Evolutionary conservation across 2,329 filamentous ascomycete species (phyloP).

Genomic region (Ceratocystis harringtonii): DNA sequence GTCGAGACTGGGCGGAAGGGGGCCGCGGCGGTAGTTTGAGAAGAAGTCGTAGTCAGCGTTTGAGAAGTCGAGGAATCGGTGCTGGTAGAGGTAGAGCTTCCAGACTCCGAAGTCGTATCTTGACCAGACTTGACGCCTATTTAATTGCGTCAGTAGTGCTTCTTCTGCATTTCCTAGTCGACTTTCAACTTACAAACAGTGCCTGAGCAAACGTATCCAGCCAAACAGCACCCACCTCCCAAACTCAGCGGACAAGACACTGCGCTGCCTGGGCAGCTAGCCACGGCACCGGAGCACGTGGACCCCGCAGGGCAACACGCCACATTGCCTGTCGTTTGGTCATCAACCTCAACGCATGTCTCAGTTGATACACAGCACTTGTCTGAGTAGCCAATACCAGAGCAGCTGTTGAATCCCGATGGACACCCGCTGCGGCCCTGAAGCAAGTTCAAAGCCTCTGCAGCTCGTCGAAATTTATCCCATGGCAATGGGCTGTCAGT

Average conservation of each 20-base stretch:
- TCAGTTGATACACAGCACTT: constrained; percentile 57
- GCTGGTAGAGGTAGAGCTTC: constrained; percentile 17
- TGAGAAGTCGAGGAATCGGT: constrained; percentile 19
- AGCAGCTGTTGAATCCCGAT: constrained; percentile 48
- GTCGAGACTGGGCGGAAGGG: constrained; percentile 20
- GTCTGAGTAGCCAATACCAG: constrained; percentile 47
- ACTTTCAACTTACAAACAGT: constrained; percentile 46
- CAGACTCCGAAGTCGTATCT: constrained; percentile 24
- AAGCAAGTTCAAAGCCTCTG: constrained; percentile 33
- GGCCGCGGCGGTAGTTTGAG: constrained; percentile 24
- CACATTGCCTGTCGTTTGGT: constrained; percentile 49
- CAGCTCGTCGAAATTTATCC: constrained; percentile 28
- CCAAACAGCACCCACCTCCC: constrained; percentile 63
- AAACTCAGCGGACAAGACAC: constrained; percentile 47
- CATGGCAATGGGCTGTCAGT: constrained; percentile 17
- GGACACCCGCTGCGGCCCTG: constrained; percentile 53
- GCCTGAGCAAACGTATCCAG: constrained; percentile 53
- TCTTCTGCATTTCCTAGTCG: not conserved
- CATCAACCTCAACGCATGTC: constrained; percentile 48
- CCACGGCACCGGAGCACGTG: constrained; percentile 48
- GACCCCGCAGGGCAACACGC: constrained; percentile 59
- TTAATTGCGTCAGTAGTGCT: constrained; percentile 1
- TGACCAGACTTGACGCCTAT: constrained; percentile 17
- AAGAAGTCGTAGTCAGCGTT: constrained; percentile 29
- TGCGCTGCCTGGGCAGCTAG: constrained; percentile 45